Conservation (phyloP, 73 alveolate genomes). For the Tetrahymena elliotti region DNA sequence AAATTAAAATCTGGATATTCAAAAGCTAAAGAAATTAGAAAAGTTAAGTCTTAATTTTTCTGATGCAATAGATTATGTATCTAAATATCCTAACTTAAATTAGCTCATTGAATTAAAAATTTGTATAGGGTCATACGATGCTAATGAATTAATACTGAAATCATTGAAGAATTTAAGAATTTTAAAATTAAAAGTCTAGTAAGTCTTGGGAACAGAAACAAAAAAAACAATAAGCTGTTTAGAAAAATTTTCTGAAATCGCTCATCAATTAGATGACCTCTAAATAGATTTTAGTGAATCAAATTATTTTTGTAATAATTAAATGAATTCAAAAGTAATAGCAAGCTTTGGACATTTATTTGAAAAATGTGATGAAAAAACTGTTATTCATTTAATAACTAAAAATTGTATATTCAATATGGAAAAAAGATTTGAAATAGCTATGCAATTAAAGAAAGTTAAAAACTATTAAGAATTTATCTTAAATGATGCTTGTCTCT, state of each 20-base stretch:
- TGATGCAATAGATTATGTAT: neutral
- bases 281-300: neutral
- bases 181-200: no score
- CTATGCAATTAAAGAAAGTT: no score
- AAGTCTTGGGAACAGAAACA: neutral
- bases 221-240: neutral
- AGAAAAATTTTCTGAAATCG: neutral
- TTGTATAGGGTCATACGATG: neutral
- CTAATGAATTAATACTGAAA: neutral
- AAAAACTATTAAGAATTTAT: no score
- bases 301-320: no score
- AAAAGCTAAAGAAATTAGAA: neutral
- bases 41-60: neutral
- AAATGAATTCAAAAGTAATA: neutral
- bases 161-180: no score
- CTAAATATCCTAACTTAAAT: neutral
- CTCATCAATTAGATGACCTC: neutral
- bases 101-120: neutral
- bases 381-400: neutral
- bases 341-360: neutral
- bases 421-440: neutral
- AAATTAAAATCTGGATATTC: neutral
- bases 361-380: neutral
- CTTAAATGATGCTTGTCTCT: neutral
- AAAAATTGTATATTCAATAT: neutral